phyloP scores from a whole-genome alignment of 2,329 filamentous ascomycete species.

The Monascus ruber region DNA sequence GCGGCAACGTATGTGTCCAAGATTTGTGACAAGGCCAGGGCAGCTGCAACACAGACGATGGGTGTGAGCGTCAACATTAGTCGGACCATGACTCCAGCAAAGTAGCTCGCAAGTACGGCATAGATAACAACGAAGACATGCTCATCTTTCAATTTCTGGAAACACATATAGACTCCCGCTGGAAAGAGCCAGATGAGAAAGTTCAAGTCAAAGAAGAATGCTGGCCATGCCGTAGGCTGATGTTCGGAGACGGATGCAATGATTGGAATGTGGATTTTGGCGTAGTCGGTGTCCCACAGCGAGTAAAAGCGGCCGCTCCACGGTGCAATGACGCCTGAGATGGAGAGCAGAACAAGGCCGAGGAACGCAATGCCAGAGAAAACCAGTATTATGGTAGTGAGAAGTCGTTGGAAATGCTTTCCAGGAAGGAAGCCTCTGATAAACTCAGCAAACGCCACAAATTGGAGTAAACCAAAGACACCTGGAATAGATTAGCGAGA shows the following conservation, averaged over 20 bases:
- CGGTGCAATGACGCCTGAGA: conserved; percentile 83
- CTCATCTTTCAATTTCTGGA: conserved; percentile 85
- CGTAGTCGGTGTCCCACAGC: conserved; percentile 95
- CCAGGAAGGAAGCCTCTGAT: conserved; percentile 77
- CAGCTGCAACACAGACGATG: conserved; percentile 88
- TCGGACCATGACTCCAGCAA: conserved; percentile 98
- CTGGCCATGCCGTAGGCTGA: conserved; percentile 96
- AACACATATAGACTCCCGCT: conserved; percentile 95
- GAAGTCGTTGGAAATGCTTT: conserved; percentile 86
- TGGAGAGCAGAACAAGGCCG: conserved; percentile 70
- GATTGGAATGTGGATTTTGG: conserved; percentile 98
- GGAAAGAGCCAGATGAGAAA: conserved; percentile 99
- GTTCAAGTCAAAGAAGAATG: conserved; percentile 98
- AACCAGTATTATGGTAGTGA: conserved; percentile 62
- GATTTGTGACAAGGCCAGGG: conserved; percentile 75
- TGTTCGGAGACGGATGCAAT: conserved; percentile 99
- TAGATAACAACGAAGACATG: conserved; percentile 98
- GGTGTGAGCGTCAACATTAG: conserved; percentile 96
- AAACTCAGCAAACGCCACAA: conserved; percentile 86
- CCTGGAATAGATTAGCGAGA: conserved; percentile 40
- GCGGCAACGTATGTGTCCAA: conserved; percentile 73
- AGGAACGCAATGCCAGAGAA: conserved; percentile 63
- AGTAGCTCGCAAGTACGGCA: conserved; percentile 92
- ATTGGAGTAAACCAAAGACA: conserved; percentile 89
- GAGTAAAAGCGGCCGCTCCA: conserved; percentile 99